Percentiles rank a stretch among this genome's conserved stretches.
phyloP scores from a whole-genome alignment of 2,329 filamentous ascomycete genomes.

The Trichoderma semiorbis region DNA sequence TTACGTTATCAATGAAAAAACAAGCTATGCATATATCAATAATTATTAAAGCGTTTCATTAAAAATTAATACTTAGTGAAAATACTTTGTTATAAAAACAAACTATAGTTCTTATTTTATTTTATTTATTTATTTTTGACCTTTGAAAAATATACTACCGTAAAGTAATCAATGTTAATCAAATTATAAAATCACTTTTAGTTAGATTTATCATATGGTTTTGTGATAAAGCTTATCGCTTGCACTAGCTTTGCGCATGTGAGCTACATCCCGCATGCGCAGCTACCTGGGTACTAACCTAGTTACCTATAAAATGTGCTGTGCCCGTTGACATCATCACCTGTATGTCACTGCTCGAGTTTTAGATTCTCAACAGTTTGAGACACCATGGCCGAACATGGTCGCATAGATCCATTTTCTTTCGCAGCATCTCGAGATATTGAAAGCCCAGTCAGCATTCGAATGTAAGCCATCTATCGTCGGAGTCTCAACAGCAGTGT shows the following conservation, averaged over 20 bases:
- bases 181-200: too few relatives aligned
- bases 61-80: not conserved
- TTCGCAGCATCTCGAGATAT: slow-evolving; percentile 88
- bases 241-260: not conserved
- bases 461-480: slow-evolving; percentile 48
- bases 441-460: slow-evolving; percentile 66
- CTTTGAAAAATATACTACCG: too few relatives aligned
- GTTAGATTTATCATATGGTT: too few relatives aligned
- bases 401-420: slow-evolving; percentile 86
- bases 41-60: not conserved
- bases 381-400: slow-evolving; percentile 36
- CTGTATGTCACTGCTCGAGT: not conserved
- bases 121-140: too few relatives aligned
- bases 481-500: not conserved
- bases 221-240: not conserved
- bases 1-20: not conserved
- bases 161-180: too few relatives aligned
- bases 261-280: not conserved
- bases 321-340: not conserved
- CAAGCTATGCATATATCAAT: not conserved
- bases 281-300: not conserved
- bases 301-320: not conserved
- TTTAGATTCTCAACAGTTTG: not conserved
- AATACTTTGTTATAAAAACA: too few relatives aligned
- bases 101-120: too few relatives aligned